phyloP scores from a whole-genome alignment of 83 land plant genomes.

The Thuja plicata region DNA sequence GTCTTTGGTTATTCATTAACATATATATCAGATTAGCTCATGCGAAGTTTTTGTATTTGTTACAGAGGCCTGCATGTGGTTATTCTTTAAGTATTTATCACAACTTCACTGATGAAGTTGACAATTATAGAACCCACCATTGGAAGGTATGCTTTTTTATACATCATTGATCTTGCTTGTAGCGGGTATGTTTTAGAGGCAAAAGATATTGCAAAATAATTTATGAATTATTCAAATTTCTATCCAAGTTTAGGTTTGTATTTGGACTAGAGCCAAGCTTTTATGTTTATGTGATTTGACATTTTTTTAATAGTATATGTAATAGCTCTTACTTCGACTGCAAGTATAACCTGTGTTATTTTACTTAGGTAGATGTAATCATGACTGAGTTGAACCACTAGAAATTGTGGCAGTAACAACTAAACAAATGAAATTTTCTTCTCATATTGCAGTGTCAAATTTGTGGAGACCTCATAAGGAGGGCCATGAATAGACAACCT shows the following conservation, averaged over 20 bases:
- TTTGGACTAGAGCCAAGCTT: background rate
- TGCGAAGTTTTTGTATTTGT: background rate
- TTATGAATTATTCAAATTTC: background rate
- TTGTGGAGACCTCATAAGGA: constrained; percentile 43
- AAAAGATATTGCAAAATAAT: constrained; percentile 1
- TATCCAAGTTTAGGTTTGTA: background rate
- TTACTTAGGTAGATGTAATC: background rate
- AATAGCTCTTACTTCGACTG: background rate
- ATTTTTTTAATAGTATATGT: background rate
- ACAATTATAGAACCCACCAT: constrained; percentile 42
- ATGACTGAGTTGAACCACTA: background rate
- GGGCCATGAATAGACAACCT: constrained; percentile 42
- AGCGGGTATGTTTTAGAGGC: background rate
- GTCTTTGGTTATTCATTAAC: background rate
- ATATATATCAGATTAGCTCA: constrained; percentile 4
- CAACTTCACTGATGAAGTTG: constrained; percentile 38
- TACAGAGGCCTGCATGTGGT: constrained; percentile 42
- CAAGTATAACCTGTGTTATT: background rate
- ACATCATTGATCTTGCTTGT: background rate
- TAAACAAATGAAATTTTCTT: background rate
- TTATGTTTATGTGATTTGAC: background rate
- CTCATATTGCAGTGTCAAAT: constrained; percentile 29
- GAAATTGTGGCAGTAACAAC: background rate
- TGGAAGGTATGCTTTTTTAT: constrained; percentile 32
- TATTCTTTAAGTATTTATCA: constrained; percentile 38